Evolutionary conservation across 2,329 filamentous ascomycete genomes (phyloP), one percentile per base, ranked within the genome.

Genomic region (Claviceps sp.): DNA sequence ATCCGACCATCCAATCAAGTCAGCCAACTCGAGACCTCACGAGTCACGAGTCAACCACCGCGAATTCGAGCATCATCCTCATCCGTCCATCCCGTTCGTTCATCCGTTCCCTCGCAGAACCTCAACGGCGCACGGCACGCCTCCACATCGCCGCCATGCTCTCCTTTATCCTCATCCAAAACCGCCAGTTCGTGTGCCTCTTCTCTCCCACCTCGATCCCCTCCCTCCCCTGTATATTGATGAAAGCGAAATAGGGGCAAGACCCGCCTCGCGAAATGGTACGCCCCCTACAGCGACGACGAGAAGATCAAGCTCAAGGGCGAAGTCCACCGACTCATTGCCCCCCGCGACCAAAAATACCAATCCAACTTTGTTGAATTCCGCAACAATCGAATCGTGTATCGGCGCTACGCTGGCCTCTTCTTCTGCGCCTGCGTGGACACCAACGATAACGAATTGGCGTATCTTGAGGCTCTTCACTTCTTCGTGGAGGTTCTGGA

Each of bases 361-460:
- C 93, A 98, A 69, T 95, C 89, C 72, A 98, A 98, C 74, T 98
- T 98, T 65, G 93, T 98, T 77, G 93, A 98, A 72, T 85, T 86
- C 73, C 86, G 88, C 59, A 87, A 89, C 71, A 89, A 91, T 67
- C 97, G 96, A 74, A 87, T 98, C 62, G 89, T 98, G 51, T 98
- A 98, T 74, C 85, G 94, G 45, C 87, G 93, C 56, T 98, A 98
- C 71, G 93, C 93, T 0, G 93, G 93, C 0, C 82, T 98, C 54
- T 98, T 98, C 80, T 98, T 98, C 76, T 98, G 93, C 75, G 94
- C 90, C 51, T 97, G 93, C 70, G 93, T 98, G 66, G 93, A 98
- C 71, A 94, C 91, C 50, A 97, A 96, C 69, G 93, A 98, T 70
- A 98, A 97, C 71, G 93, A 98, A 74, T 76, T 98, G 55, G 91